These are phyloP conservation scores for Mucor sp. DNA, from an alignment of 371 early-diverging fungal species.

Conservation along the genomic window DNA sequence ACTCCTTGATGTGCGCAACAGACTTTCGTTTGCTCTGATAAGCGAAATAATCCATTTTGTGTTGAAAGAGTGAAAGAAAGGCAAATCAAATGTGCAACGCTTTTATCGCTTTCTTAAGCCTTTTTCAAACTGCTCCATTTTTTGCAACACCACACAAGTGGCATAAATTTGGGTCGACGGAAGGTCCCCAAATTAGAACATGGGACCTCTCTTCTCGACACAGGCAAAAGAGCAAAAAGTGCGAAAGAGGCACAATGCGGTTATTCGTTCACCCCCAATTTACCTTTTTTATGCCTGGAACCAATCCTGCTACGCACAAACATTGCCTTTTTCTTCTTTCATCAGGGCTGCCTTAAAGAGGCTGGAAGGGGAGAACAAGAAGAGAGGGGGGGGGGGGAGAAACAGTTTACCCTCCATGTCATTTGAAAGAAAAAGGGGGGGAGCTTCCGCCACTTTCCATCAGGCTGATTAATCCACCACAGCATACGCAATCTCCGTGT, in stretches of 20 bases:
- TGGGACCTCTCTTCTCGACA: not conserved
- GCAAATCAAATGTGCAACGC: not conserved
- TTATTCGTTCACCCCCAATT: not conserved
- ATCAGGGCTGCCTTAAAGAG: not conserved
- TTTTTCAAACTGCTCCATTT: not conserved
- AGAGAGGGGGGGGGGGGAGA: not conserved
- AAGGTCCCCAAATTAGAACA: not conserved
- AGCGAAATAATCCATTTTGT: slow-evolving; percentile 24
- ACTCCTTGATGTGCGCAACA: not conserved
- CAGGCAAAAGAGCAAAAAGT: not conserved
- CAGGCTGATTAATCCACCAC: not conserved
- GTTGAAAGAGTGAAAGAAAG: slow-evolving; percentile 6
- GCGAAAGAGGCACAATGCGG: not conserved
- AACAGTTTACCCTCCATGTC: not conserved
- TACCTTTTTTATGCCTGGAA: not conserved
- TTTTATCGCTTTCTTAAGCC: not conserved
- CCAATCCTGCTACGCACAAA: not conserved
- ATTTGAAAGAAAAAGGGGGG: not conserved
- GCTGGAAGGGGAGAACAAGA: not conserved
- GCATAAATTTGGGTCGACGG: not conserved
- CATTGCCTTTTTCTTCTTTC: not conserved
- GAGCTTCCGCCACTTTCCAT: not conserved
- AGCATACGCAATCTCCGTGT: slow-evolving; percentile 1
- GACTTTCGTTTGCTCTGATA: slow-evolving; percentile 15
- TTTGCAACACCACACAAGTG: not conserved